phyloP scores from a whole-genome alignment of 2,329 filamentous ascomycete species.

The Chaetomium olivaceum region DNA sequence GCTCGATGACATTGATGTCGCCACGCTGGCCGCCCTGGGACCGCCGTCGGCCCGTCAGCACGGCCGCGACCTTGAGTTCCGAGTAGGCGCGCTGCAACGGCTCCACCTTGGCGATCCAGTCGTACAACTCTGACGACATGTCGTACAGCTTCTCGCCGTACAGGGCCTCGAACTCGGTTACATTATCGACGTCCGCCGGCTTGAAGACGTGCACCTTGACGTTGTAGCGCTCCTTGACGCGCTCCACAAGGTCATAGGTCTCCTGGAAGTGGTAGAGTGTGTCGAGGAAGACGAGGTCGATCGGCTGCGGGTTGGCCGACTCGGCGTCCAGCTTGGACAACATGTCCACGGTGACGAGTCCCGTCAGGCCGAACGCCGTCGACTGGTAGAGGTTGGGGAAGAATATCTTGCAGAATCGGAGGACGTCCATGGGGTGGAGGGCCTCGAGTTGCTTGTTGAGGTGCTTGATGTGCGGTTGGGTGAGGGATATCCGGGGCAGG shows the following conservation, averaged over 20 bases:
- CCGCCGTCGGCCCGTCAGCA: slow-evolving; percentile 86
- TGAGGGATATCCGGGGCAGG: slow-evolving; percentile 80
- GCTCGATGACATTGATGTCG: slow-evolving; percentile 84
- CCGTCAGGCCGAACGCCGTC: slow-evolving; percentile 79
- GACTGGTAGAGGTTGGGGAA: slow-evolving; percentile 88
- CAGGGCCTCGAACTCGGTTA: slow-evolving; percentile 74
- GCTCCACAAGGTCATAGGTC: slow-evolving; percentile 72
- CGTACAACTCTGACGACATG: slow-evolving; percentile 82
- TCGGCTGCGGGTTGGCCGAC: slow-evolving; percentile 56
- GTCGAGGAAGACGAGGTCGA: slow-evolving; percentile 78
- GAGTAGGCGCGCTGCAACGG: slow-evolving; percentile 88
- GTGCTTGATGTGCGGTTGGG: slow-evolving; percentile 82
- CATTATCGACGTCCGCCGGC: slow-evolving; percentile 72
- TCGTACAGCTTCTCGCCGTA: slow-evolving; percentile 87
- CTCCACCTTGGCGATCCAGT: slow-evolving; percentile 97
- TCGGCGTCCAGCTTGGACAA: slow-evolving; percentile 70
- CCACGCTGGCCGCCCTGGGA: slow-evolving; percentile 93
- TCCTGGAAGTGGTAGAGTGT: slow-evolving; percentile 81
- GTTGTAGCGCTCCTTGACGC: slow-evolving; percentile 72
- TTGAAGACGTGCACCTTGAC: slow-evolving; percentile 86
- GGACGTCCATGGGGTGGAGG: slow-evolving; percentile 85
- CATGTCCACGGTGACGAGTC: slow-evolving; percentile 82
- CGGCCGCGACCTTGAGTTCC: slow-evolving; percentile 82
- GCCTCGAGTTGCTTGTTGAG: slow-evolving; percentile 87
- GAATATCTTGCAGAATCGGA: slow-evolving; percentile 87